Evolutionary conservation across 352 stramenopile genomes (phyloP).

Genomic region (Pythium utonaiense): DNA sequence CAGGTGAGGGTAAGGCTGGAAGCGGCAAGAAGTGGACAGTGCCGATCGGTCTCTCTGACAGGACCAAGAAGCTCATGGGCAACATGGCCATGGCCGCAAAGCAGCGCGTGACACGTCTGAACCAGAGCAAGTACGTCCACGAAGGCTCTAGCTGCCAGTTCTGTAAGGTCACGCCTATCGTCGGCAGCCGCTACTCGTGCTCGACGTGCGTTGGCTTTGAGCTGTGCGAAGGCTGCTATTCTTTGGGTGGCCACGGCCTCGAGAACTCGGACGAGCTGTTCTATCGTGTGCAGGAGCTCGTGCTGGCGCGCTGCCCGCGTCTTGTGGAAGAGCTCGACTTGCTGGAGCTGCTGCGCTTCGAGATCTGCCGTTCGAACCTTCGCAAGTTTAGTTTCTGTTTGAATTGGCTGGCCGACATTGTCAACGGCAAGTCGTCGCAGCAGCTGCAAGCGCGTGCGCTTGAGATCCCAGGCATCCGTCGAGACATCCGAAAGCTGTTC

Average conservation of each 20-base stretch:
- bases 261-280: conserved; percentile 87
- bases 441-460: conserved; percentile 73
- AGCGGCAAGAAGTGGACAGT: conserved; percentile 44
- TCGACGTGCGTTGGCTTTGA: conserved; percentile 78
- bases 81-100: conserved; percentile 66
- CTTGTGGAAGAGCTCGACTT: conserved; percentile 63
- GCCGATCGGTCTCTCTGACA: conserved; percentile 34
- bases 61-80: conserved; percentile 64
- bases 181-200: conserved; percentile 72
- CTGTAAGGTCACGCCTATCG: conserved; percentile 75
- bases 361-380: conserved; percentile 84
- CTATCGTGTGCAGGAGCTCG: conserved; percentile 75
- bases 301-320: conserved; percentile 57
- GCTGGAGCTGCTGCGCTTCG: conserved; percentile 78
- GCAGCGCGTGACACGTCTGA: conserved; percentile 63
- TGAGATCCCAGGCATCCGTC: conserved; percentile 75
- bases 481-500: conserved; percentile 77
- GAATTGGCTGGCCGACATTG: conserved; percentile 80
- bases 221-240: conserved; percentile 80
- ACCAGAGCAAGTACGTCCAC: conserved; percentile 65
- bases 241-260: conserved; percentile 71
- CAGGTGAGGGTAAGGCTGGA: conserved; percentile 1
- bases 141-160: conserved; percentile 78
- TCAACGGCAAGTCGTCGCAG: conserved; percentile 70
- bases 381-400: conserved; percentile 84